Evolutionary conservation across 495 filamentous ascomycete genomes (phyloP).

Genomic region (Schizothecium vesticola): DNA sequence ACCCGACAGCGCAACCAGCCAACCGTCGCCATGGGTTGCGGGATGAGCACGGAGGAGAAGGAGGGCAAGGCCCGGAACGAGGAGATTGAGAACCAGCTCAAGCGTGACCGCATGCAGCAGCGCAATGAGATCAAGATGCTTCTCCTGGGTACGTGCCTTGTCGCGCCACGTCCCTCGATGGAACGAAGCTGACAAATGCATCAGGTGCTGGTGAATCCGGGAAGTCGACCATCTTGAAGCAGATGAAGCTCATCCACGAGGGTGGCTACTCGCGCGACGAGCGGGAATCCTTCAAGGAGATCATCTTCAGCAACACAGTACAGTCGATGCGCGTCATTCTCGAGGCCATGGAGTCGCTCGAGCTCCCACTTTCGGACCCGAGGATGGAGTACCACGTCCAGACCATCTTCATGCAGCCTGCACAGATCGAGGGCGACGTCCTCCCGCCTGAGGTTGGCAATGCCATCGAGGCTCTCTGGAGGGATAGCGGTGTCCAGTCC

Average conservation of each 20-base stretch:
- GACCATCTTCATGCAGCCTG: slow-evolving; percentile 93
- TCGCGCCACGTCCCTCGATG: not conserved
- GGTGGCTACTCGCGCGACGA: slow-evolving; percentile 75
- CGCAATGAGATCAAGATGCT: slow-evolving; percentile 99
- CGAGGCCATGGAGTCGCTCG: slow-evolving; percentile 92
- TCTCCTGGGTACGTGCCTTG: slow-evolving; percentile 70
- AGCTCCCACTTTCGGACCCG: slow-evolving; percentile 80
- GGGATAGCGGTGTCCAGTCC: slow-evolving; percentile 88
- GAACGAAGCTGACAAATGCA: slow-evolving; percentile 14
- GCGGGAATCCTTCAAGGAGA: slow-evolving; percentile 84
- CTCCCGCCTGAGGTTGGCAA: slow-evolving; percentile 90
- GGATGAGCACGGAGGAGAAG: slow-evolving; percentile 99
- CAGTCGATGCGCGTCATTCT: slow-evolving; percentile 95
- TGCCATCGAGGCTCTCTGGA: slow-evolving; percentile 91
- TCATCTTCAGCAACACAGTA: slow-evolving; percentile 97
- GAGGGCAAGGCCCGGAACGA: slow-evolving; percentile 99
- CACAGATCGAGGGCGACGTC: slow-evolving; percentile 91
- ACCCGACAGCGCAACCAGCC: slow-evolving; percentile 11
- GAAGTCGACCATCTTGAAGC: slow-evolving; percentile 98
- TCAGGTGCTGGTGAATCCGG: slow-evolving; percentile 98
- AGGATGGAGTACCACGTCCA: slow-evolving; percentile 90
- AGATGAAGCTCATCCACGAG: slow-evolving; percentile 93
- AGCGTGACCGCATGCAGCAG: slow-evolving; percentile 91
- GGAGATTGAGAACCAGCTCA: slow-evolving; percentile 98
- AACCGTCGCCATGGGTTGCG: slow-evolving; percentile 88